Evolutionary conservation across 768 basidiomycete species (phyloP).

Genomic region (Megacollybia marginata): DNA sequence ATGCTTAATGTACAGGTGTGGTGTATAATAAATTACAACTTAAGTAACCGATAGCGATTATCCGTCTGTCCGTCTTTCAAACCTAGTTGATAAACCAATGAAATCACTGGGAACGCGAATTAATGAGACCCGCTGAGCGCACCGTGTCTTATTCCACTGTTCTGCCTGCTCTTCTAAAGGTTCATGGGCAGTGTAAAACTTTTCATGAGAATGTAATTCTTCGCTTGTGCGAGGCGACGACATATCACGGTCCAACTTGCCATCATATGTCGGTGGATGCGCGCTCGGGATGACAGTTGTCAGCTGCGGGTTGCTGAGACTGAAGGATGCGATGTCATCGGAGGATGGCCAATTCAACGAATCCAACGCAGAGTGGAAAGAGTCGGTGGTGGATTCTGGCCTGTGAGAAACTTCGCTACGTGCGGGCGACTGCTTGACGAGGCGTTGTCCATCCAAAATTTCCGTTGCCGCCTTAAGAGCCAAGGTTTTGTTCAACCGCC

Average conservation of each 20-base stretch:
- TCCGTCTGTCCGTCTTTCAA: slow-evolving; percentile 10
- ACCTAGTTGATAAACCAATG: slow-evolving; percentile 26
- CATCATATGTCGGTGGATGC: neutral
- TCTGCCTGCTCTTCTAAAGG: slow-evolving; percentile 67
- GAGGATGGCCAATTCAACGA: slow-evolving; percentile 40
- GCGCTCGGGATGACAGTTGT: slow-evolving; percentile 13
- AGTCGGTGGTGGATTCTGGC: slow-evolving; percentile 46
- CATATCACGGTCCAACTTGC: neutral
- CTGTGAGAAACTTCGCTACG: slow-evolving; percentile 21
- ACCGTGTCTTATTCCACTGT: slow-evolving; percentile 81
- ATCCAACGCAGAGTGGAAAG: slow-evolving; percentile 65
- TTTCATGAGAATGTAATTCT: slow-evolving; percentile 31
- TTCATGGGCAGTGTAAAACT: slow-evolving; percentile 38
- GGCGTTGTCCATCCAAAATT: slow-evolving; percentile 42
- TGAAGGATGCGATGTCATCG: slow-evolving; percentile 31
- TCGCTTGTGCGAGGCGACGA: slow-evolving; percentile 10
- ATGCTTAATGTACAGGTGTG: too few species aligned
- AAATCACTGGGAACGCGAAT: slow-evolving; percentile 62
- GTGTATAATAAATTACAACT: neutral
- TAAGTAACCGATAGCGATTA: neutral
- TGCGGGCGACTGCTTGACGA: slow-evolving; percentile 11
- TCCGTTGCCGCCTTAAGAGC: slow-evolving; percentile 70
- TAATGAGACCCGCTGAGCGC: slow-evolving; percentile 79
- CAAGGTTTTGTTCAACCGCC: slow-evolving; percentile 58
- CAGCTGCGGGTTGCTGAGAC: slow-evolving; percentile 28